These are phyloP conservation scores for Pseudocercospora crystallina DNA, from an alignment of 2,329 filamentous ascomycete species.

Conservation along the genomic window DNA sequence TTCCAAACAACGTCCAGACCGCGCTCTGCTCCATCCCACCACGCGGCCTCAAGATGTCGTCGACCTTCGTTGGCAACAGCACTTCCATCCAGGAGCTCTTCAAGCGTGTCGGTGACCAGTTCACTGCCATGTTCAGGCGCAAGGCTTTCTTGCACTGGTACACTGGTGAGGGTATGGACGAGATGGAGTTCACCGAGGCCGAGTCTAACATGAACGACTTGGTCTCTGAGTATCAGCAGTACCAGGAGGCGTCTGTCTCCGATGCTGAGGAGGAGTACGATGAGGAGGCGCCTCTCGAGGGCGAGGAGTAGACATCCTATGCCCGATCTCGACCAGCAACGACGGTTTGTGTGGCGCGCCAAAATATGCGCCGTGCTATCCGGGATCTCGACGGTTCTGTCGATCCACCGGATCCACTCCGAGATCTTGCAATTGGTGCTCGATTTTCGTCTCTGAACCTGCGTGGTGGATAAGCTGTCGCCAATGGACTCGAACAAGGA, in stretches of 20 bases:
- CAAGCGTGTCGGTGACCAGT: conserved; percentile 99
- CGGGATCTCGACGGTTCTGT: no score
- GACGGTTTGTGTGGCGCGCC: no score
- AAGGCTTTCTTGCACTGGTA: conserved; percentile 99
- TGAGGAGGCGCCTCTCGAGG: conserved; percentile 74
- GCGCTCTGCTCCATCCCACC: conserved; percentile 98
- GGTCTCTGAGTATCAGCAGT: conserved; percentile 99
- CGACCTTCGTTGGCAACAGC: conserved; percentile 98
- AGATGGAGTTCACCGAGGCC: conserved; percentile 99
- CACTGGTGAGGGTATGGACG: conserved; percentile 99
- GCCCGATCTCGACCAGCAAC: no score
- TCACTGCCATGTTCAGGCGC: conserved; percentile 99
- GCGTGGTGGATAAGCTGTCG: no score
- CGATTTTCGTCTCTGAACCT: no score
- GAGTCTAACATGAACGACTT: conserved; percentile 99
- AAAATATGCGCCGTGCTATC: no score
- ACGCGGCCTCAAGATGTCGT: conserved; percentile 97
- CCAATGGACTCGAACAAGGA: no score
- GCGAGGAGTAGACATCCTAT: conserved; percentile 61
- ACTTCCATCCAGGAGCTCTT: conserved; percentile 99
- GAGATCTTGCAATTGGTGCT: no score
- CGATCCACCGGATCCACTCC: no score
- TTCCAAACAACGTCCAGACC: conserved; percentile 99
- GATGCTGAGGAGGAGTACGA: conserved; percentile 96
- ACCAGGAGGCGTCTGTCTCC: conserved; percentile 97